These are phyloP conservation scores for Arthrocladium fulminans DNA, from an alignment of 2,329 filamentous ascomycete genomes.

Conservation along the genomic window DNA sequence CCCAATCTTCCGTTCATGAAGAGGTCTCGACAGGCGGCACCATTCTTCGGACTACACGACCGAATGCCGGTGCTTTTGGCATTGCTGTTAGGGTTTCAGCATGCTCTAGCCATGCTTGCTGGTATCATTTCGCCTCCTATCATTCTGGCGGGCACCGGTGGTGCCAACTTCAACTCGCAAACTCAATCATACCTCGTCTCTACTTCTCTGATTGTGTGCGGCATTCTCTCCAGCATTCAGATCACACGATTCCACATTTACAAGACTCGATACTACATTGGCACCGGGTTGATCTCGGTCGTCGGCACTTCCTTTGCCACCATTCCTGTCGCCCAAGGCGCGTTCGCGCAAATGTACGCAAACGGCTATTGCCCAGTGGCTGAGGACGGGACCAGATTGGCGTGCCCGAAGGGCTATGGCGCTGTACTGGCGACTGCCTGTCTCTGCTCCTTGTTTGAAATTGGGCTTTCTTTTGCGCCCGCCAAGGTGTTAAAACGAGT, in stretches of 20 bases:
- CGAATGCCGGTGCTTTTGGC: constrained; percentile 59
- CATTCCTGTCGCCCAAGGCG: constrained; percentile 55
- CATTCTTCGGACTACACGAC: constrained; percentile 63
- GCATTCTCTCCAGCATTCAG: constrained; percentile 56
- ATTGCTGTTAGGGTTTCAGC: constrained; percentile 59
- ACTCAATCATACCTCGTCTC: constrained; percentile 59
- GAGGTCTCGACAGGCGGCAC: constrained; percentile 48
- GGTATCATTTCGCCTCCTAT: constrained; percentile 57
- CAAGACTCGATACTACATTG: constrained; percentile 50
- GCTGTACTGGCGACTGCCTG: constrained; percentile 51
- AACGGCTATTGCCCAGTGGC: constrained; percentile 55
- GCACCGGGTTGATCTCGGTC: constrained; percentile 59
- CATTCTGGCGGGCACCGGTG: constrained; percentile 46
- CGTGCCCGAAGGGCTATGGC: constrained; percentile 59
- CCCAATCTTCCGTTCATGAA: constrained; percentile 76
- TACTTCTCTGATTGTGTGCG: constrained; percentile 59
- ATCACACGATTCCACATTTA: constrained; percentile 58
- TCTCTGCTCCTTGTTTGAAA: constrained; percentile 47
- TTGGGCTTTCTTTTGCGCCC: constrained; percentile 56
- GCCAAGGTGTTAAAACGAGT: constrained; percentile 51
- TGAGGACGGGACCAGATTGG: constrained; percentile 47
- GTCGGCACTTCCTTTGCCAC: constrained; percentile 61
- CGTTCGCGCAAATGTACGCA: constrained; percentile 54
- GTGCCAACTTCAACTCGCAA: constrained; percentile 49
- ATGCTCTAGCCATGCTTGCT: constrained; percentile 58